These are phyloP conservation scores for Phytophthora melonis DNA, from an alignment of 352 stramenopile species.

Conservation along the genomic window DNA sequence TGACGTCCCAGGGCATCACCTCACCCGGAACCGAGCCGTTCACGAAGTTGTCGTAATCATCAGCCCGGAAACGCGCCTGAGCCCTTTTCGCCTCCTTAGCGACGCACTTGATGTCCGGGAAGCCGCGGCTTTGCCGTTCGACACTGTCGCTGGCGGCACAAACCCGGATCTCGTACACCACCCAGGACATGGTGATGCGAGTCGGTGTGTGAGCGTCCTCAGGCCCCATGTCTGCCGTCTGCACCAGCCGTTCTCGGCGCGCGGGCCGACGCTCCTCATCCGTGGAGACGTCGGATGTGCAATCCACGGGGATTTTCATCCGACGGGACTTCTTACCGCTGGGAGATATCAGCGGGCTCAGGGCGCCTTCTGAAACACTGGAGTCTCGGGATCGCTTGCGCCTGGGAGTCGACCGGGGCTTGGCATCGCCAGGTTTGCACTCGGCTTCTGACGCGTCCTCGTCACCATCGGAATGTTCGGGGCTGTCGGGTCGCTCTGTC, in stretches of 20 bases:
- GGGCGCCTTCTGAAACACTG: background rate
- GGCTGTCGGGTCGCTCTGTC: background rate
- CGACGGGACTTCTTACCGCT: background rate
- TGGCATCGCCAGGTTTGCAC: too few species aligned
- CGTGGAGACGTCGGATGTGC: background rate
- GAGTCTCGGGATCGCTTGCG: background rate
- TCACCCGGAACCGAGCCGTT: background rate
- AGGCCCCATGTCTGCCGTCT: background rate
- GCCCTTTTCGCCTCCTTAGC: background rate
- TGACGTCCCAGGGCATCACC: background rate
- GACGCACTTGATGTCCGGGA: constrained; percentile 1
- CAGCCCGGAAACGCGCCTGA: background rate
- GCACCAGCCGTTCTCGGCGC: background rate
- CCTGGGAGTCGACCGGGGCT: too few species aligned
- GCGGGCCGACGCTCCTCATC: background rate
- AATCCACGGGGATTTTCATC: background rate
- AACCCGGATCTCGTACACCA: background rate
- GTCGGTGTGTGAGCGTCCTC: background rate
- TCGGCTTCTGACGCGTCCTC: background rate
- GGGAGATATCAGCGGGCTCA: background rate
- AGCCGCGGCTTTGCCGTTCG: background rate
- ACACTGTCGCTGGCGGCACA: background rate
- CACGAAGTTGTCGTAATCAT: background rate
- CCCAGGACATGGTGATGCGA: background rate
- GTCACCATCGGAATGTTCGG: background rate